Evolutionary conservation across 2,329 filamentous ascomycete genomes (phyloP).

Genomic region (Cercospora zeae-maydis): DNA sequence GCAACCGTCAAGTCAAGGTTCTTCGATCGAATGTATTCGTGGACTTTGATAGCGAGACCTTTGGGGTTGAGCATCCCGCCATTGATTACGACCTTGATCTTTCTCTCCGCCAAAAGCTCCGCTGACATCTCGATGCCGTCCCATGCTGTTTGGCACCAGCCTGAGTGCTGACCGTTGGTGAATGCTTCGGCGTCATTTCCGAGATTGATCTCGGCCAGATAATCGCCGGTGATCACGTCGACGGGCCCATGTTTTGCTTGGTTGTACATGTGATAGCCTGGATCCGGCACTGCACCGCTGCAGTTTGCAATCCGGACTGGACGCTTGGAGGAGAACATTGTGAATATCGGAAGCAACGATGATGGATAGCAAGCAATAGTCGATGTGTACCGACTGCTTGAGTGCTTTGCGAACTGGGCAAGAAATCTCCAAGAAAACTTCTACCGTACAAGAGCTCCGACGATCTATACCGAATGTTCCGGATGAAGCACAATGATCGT

Average conservation of each 20-base stretch:
- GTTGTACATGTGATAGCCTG: conserved; percentile 30
- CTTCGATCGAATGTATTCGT: conserved; percentile 34
- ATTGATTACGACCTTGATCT: conserved; percentile 56
- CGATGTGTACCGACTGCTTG: not conserved
- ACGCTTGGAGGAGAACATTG: conserved; percentile 18
- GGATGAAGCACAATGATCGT: not conserved
- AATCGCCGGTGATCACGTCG: conserved; percentile 55
- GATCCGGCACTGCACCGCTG: conserved; percentile 29
- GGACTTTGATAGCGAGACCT: conserved; percentile 49
- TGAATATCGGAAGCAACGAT: not conserved
- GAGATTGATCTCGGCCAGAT: conserved; percentile 37
- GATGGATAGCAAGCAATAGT: not conserved
- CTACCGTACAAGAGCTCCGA: not conserved
- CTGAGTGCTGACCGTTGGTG: conserved; percentile 24
- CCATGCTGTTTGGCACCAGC: conserved; percentile 45
- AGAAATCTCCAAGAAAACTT: not conserved
- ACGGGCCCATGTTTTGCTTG: conserved; percentile 33
- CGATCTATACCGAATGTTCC: not conserved
- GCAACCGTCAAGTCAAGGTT: conserved; percentile 44
- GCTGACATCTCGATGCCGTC: conserved; percentile 48
- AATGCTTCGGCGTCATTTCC: conserved; percentile 30
- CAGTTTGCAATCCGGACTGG: conserved; percentile 26
- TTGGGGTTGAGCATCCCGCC: conserved; percentile 54
- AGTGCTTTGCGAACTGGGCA: not conserved
- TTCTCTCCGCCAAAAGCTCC: conserved; percentile 45